Conservation (phyloP, 495 filamentous ascomycete genomes). For the Aspergillus diversus region DNA sequence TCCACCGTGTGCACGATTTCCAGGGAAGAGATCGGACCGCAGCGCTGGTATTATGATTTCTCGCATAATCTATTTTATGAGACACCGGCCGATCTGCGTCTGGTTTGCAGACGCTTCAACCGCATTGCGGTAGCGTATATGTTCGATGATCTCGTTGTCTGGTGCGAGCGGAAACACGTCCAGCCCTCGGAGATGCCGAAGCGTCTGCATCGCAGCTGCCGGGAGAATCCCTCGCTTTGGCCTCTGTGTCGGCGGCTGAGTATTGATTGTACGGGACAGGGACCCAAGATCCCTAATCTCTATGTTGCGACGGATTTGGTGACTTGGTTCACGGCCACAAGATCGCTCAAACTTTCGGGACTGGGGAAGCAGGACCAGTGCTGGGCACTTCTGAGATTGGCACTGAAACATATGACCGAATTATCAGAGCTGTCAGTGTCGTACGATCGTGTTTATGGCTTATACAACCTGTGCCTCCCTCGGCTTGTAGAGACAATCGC, state of each 20-base stretch:
- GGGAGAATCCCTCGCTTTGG: not conserved
- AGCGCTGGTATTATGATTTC: not conserved
- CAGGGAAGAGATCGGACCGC: not conserved
- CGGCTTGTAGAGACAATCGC: not conserved
- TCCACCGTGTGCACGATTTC: not conserved
- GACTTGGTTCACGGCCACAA: constrained; percentile 1
- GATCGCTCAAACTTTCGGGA: not conserved
- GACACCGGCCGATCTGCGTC: not conserved
- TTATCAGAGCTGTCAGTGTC: not conserved
- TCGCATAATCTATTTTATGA: not conserved
- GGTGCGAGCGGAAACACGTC: not conserved
- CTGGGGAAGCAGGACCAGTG: not conserved
- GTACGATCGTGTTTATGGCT: not conserved
- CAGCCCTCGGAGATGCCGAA: not conserved
- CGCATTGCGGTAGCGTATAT: constrained; percentile 2
- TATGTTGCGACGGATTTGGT: constrained; percentile 4
- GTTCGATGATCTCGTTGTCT: constrained; percentile 2
- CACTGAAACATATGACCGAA: not conserved
- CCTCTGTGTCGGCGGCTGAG: constrained; percentile 2
- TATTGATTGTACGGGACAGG: not conserved
- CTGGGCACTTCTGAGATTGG: not conserved
- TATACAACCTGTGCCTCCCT: not conserved
- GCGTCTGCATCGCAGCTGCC: constrained; percentile 5
- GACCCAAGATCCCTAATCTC: not conserved
- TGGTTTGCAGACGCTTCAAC: constrained; percentile 11